Base-by-base conservation (phyloP, 805 yeast species). In the Lipomyces lipofer region DNA sequence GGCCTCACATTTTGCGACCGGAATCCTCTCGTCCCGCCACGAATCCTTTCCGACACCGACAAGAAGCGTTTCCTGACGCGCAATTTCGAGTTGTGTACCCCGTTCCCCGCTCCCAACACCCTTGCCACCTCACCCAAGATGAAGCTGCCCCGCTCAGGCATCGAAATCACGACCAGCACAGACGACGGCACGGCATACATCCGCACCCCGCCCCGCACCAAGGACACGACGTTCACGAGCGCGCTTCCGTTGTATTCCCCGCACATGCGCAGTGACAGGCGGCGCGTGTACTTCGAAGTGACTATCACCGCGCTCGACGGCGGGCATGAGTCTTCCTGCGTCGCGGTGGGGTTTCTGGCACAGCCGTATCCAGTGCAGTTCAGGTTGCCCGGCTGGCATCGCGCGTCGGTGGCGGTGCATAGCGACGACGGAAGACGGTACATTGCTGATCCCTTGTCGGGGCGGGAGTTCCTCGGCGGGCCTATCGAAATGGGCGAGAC, bases 381-480 rank as follows among this genome's bases (percentile, higher is more conserved):
- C 45, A 29, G 68, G 29, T 56, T 65, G 27, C 68, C 68, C 1
- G 68, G 68, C 8, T 65, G 68, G 67, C 67, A 65, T 29, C 51
- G 68, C 21, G 67, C 64, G 7, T 63, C 67, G 15, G 42, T 65
- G 25, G 67, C 68, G 1, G 64, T 65, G 17, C 68, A 65, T 33
- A 60, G 65, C 3, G 68, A 65, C 36, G 68, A 65, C 21, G 67
- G 68, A 8, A 47, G 62, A 15, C 49, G 66, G 9, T 65, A 65
- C 39, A 59, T 65, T 12, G 58, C 59, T 30, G 67, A 64, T 35
- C 45, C 59, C 17, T 51, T 55, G n/a, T 42, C 56, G 8, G 68
- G 68, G 2, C 56, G 57, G 47, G 57, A 57, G 25, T 59, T 63
- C 25, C 50, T 54, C 13, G 44, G 45, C 25, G 30, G 40, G 12